Conservation (phyloP, 2,329 filamentous ascomycete species). For the Periconia sp. region DNA sequence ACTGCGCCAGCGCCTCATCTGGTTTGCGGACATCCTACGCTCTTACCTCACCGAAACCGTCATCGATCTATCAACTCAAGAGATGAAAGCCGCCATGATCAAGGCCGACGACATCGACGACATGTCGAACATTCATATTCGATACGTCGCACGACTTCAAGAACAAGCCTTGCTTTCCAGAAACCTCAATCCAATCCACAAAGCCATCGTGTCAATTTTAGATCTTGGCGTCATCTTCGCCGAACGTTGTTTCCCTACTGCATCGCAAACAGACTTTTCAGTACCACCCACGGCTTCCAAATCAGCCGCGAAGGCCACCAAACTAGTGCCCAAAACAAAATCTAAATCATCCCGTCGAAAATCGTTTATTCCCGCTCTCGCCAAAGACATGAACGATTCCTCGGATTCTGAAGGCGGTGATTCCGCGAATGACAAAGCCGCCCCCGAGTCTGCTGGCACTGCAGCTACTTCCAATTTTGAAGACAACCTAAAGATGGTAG, state of each 20-base stretch:
- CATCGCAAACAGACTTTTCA: neutral
- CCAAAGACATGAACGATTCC: constrained; percentile 16
- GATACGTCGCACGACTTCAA: constrained; percentile 64
- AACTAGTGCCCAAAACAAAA: constrained; percentile 38
- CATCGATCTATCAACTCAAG: constrained; percentile 60
- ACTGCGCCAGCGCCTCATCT: constrained; percentile 70
- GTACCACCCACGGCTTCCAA: neutral
- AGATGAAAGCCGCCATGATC: constrained; percentile 60
- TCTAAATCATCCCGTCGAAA: constrained; percentile 18
- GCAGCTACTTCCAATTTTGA: neutral
- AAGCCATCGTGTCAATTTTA: constrained; percentile 73
- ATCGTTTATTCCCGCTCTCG: constrained; percentile 16
- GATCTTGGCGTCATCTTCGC: constrained; percentile 73
- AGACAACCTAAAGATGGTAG: constrained; percentile 58
- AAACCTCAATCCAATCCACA: constrained; percentile 69
- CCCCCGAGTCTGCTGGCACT: neutral
- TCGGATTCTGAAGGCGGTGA: constrained; percentile 33
- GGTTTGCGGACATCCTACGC: constrained; percentile 75
- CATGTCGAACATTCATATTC: constrained; percentile 72
- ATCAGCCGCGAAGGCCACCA: neutral
- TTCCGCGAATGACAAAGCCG: constrained; percentile 5
- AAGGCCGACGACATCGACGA: constrained; percentile 73
- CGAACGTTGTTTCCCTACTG: constrained; percentile 53
- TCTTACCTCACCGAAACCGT: constrained; percentile 76
- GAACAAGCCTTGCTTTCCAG: constrained; percentile 70